Evolutionary conservation across 257 asterid species (phyloP).

Genomic region (Solanum chmielewskii): DNA sequence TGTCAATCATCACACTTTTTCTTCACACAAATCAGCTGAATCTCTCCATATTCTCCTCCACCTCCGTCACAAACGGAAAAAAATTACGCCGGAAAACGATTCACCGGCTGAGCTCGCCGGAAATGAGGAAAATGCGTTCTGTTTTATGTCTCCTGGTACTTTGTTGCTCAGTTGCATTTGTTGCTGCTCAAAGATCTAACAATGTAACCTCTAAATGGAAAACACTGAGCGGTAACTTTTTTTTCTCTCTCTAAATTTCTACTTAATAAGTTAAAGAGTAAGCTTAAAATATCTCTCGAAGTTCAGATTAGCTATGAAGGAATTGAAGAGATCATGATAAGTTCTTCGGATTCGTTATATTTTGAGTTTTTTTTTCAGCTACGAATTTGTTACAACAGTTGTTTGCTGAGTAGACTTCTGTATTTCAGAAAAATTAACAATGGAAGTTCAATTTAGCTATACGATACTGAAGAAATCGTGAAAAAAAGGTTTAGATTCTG

Average conservation of each 20-base stretch:
- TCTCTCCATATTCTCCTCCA: not conserved
- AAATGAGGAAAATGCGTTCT: constrained; percentile 53
- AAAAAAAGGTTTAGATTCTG: not conserved
- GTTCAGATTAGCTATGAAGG: not conserved
- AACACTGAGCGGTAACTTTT: constrained; percentile 45
- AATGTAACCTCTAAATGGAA: constrained; percentile 33
- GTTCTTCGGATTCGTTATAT: not conserved
- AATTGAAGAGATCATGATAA: not conserved
- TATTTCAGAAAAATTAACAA: not conserved
- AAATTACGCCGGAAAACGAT: not conserved
- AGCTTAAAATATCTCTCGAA: not conserved
- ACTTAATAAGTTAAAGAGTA: not conserved
- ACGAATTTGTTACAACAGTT: not conserved
- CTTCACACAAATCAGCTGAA: not conserved
- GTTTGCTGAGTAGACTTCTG: not conserved
- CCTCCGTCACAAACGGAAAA: not conserved
- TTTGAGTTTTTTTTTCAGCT: not conserved
- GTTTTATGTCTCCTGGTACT: constrained; percentile 23
- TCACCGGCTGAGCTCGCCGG: constrained; percentile 14
- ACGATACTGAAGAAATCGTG: not conserved
- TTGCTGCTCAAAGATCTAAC: constrained; percentile 54
- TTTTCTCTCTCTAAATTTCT: not conserved
- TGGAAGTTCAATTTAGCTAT: not conserved
- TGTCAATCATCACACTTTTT: not conserved
- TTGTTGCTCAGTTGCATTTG: constrained; percentile 30